Evolutionary conservation across 345 rosid species (phyloP).

Genomic region (Melastoma malabathricum): DNA sequence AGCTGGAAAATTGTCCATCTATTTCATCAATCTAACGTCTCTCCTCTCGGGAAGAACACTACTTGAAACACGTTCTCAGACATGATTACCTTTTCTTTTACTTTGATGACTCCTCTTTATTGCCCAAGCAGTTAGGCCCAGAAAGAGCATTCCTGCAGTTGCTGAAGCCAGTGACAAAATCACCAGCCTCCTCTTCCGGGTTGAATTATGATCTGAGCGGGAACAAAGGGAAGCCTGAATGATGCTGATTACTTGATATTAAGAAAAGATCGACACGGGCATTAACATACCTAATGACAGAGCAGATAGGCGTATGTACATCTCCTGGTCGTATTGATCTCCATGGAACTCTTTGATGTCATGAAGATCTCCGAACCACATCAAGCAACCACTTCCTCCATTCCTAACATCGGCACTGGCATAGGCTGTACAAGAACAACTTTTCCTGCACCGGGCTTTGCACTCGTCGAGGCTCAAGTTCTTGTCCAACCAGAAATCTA

Average conservation of each 20-base stretch:
- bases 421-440: slow-evolving; percentile 31
- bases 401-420: slow-evolving; percentile 11
- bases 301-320: slow-evolving; percentile 5
- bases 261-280: neutral
- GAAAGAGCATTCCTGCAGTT: neutral
- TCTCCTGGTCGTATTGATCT: neutral
- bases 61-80: too few species aligned
- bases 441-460: slow-evolving; percentile 10
- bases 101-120: neutral
- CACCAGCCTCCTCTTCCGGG: slow-evolving; percentile 1
- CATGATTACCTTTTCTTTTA: neutral
- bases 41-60: neutral
- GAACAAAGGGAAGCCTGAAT: neutral
- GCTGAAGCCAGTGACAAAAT: slow-evolving; percentile 1
- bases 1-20: too few species aligned
- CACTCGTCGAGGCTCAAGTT: slow-evolving; percentile 9
- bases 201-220: neutral
- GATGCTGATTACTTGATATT: too few species aligned
- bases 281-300: neutral
- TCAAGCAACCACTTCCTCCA: slow-evolving; percentile 21
- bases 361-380: slow-evolving; percentile 12
- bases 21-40: too few species aligned
- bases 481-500: slow-evolving; percentile 17
- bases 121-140: neutral
- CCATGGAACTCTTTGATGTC: neutral